Percentiles rank a stretch among this genome's conserved stretches.
Conservation (phyloP, 306 rosid genomes). For the Macrotyloma uniflorum region DNA sequence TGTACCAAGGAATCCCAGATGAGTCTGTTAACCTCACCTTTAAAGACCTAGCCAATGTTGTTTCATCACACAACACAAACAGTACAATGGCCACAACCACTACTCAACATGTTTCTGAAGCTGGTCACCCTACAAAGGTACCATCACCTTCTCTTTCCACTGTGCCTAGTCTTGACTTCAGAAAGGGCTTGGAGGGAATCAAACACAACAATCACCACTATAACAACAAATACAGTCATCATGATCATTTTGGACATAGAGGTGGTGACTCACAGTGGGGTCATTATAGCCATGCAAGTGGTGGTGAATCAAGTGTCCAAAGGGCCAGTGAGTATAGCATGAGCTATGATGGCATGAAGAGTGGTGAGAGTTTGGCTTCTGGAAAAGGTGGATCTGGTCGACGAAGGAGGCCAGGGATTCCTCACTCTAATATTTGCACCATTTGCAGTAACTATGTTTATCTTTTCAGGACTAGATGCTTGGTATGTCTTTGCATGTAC, state of each 20-base stretch:
- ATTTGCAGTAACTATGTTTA: slow-evolving; percentile 63
- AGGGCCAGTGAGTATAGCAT: slow-evolving; percentile 19
- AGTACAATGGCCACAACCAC: background rate
- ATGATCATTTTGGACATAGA: background rate
- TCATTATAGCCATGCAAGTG: slow-evolving; percentile 37
- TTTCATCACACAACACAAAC: slow-evolving; percentile 22
- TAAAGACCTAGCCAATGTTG: slow-evolving; percentile 62
- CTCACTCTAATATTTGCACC: slow-evolving; percentile 83
- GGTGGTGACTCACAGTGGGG: background rate
- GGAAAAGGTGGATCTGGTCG: slow-evolving; percentile 37
- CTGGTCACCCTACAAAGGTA: background rate
- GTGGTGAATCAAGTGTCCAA: slow-evolving; percentile 19
- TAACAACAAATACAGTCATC: background rate
- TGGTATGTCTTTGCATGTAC: slow-evolving; percentile 50
- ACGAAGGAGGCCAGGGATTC: slow-evolving; percentile 72
- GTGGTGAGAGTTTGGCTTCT: slow-evolving; percentile 50
- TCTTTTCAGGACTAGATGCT: slow-evolving; percentile 76
- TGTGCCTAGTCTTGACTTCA: slow-evolving; percentile 63
- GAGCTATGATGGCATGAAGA: slow-evolving; percentile 46
- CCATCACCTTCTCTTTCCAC: slow-evolving; percentile 36
- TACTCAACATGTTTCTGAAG: slow-evolving; percentile 26
- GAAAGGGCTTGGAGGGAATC: background rate
- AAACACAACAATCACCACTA: background rate
- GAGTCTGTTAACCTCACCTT: slow-evolving; percentile 90
- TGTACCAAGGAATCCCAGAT: slow-evolving; percentile 81